These are phyloP conservation scores for Crithidia expoeki DNA, from an alignment of 208 protist genomes.

Conservation along the genomic window DNA sequence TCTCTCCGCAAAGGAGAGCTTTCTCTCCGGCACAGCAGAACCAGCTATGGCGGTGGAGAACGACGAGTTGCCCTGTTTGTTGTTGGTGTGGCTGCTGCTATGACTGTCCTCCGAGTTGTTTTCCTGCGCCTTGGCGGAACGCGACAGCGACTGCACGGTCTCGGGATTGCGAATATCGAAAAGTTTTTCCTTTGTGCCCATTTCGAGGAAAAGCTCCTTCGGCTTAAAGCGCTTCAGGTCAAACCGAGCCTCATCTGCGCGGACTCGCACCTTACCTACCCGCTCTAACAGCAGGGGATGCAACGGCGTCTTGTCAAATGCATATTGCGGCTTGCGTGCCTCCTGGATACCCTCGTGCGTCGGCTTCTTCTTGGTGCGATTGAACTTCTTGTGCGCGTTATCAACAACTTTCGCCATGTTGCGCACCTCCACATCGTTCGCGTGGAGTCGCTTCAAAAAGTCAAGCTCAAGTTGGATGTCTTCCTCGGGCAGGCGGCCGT, in stretches of 20 bases:
- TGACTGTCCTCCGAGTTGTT: not conserved
- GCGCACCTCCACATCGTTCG: constrained; percentile 75
- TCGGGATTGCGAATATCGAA: constrained; percentile 67
- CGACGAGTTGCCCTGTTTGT: not conserved
- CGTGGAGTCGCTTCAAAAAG: constrained; percentile 70
- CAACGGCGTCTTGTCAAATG: constrained; percentile 75
- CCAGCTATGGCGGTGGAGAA: not conserved
- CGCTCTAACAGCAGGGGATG: constrained; percentile 85
- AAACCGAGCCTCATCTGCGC: constrained; percentile 69
- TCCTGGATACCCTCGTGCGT: constrained; percentile 89
- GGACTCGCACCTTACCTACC: constrained; percentile 54
- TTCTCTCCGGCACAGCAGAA: constrained; percentile 31
- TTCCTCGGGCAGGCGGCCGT: constrained; percentile 86
- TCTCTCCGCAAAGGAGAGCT: constrained; percentile 74
- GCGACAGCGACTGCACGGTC: constrained; percentile 63
- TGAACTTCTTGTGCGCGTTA: constrained; percentile 91
- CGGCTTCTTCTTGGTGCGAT: constrained; percentile 88
- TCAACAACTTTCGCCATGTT: constrained; percentile 83
- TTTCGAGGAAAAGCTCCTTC: constrained; percentile 84
- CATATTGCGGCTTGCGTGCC: constrained; percentile 76
- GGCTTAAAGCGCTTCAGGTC: constrained; percentile 83
- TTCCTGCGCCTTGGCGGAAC: not conserved
- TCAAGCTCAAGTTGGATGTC: constrained; percentile 88
- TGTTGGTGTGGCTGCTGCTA: not conserved
- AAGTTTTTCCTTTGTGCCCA: constrained; percentile 80